Base-by-base conservation (phyloP, 1,284 basidiomycete genomes). In the Heliocybe sulcata region DNA sequence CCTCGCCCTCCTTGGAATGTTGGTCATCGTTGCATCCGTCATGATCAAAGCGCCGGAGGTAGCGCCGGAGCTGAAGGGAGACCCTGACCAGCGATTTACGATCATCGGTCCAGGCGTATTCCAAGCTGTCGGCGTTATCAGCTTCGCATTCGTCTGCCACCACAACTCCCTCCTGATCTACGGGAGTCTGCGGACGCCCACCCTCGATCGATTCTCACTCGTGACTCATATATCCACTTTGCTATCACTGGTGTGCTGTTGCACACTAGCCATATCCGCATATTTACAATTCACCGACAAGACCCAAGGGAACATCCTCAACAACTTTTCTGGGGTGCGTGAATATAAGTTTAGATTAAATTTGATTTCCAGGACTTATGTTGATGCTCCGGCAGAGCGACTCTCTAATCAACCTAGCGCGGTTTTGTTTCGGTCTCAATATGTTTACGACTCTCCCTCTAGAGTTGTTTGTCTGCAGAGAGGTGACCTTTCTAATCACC, bases 401-500 rank as follows among this genome's bases (percentile, higher is more conserved):
- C 67, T 82, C 85, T 25, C 64, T 96, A 55, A 94, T 96, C 71
- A 96, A 98, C 67, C 79, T 98, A 54, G 96, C 96, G 4, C 82
- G 95, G 22, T 92, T 98, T 63, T 94, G 91, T 64, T 98, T 99
- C 65, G 96, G 96, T 3, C 71, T 96, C 58, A 99, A 99, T 72
- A 99, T 99, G 96, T 96, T 97, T 64, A 97, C 95, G 1, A 99
- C 96, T 0, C 80, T 95, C 19, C 94, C 94, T 0, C 76, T 98
- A 51, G 94, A 98, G 65, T 77, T 94, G 20, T 97, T 98, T 66
- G 94, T 98, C 14, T 97, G 94, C 65, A 81, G 94, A 73, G 94
- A 98, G 77, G 92, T 89, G 57, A n/a, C 9, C 3, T 42, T 45
- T 52, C 51, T 31, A 56, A 56, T 12, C 50, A 22, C n/a, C 25